These are phyloP conservation scores for Corylus heterophylla DNA, from an alignment of 306 rosid genomes.

Conservation along the genomic window DNA sequence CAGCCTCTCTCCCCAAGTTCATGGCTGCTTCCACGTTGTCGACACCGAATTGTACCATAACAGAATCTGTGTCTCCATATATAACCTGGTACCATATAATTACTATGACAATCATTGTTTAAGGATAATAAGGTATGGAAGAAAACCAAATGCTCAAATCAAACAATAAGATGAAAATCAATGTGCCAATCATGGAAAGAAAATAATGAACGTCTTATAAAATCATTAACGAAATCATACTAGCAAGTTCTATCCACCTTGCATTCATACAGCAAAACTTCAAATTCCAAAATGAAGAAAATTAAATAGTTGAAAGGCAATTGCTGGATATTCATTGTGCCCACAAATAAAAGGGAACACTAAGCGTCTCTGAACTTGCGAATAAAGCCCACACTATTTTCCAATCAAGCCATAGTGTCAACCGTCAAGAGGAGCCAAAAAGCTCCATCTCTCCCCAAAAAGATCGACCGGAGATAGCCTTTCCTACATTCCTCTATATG, in stretches of 20 bases:
- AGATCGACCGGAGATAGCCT: too few species aligned
- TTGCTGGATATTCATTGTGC: not conserved
- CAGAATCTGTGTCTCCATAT: slow-evolving; percentile 97
- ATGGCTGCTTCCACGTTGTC: slow-evolving; percentile 75
- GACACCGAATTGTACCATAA: slow-evolving; percentile 97
- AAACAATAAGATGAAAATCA: slow-evolving; percentile 1
- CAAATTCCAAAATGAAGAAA: not conserved
- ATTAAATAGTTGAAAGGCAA: not conserved
- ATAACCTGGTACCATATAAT: slow-evolving; percentile 62
- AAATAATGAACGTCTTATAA: not conserved
- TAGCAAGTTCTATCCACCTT: not conserved
- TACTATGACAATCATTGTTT: slow-evolving; percentile 16
- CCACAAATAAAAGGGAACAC: not conserved
- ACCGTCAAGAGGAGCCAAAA: too few species aligned
- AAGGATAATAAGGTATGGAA: slow-evolving; percentile 12
- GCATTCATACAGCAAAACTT: not conserved
- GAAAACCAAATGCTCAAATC: slow-evolving; percentile 1
- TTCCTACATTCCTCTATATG: too few species aligned
- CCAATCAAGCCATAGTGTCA: too few species aligned
- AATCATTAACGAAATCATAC: not conserved
- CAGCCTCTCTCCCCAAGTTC: slow-evolving; percentile 93
- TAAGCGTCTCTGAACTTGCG: too few species aligned
- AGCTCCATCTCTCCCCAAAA: too few species aligned
- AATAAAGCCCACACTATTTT: too few species aligned
- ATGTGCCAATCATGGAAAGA: not conserved